A percentile compares a stretch with the other conserved stretches of the same genome.
These are phyloP conservation scores for Dryadomyces sulphureus DNA, from an alignment of 2,329 filamentous ascomycete species.

Conservation along the genomic window DNA sequence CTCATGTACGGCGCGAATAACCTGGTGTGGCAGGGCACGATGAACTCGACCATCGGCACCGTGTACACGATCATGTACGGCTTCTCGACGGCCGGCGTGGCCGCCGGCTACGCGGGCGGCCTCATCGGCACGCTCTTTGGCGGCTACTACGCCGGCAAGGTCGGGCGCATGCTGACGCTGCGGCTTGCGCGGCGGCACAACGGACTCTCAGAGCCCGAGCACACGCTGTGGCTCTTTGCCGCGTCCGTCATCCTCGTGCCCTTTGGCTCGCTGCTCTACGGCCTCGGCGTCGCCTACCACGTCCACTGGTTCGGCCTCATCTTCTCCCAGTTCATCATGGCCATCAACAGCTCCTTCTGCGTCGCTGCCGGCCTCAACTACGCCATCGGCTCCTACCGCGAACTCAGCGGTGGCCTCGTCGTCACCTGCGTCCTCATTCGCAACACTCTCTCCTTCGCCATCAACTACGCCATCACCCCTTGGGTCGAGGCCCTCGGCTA, in stretches of 20 bases:
- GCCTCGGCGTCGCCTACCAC: conserved; percentile 14
- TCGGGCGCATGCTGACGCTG: conserved; percentile 10
- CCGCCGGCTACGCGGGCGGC: conserved; percentile 15
- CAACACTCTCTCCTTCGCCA: conserved; percentile 24
- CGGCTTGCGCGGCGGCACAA: conserved; percentile 11
- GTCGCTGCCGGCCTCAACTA: conserved; percentile 15
- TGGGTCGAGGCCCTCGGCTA: conserved; percentile 21
- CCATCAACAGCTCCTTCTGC: conserved; percentile 15
- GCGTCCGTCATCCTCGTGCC: conserved; percentile 10
- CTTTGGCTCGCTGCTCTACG: conserved; percentile 11
- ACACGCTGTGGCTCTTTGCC: conserved; percentile 12
- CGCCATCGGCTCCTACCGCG: conserved; percentile 17
- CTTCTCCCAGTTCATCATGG: conserved; percentile 15
- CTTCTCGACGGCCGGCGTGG: conserved; percentile 15
- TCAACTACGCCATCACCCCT: conserved; percentile 20
- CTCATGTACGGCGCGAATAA: conserved; percentile 20
- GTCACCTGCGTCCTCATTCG: conserved; percentile 19
- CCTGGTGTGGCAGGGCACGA: conserved; percentile 17
- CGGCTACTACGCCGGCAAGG: conserved; percentile 14
- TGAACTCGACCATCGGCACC: conserved; percentile 18
- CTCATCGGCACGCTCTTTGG: conserved; percentile 10
- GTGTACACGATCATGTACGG: conserved; percentile 18
- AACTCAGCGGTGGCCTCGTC: conserved; percentile 16
- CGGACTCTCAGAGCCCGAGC: conserved; percentile 14
- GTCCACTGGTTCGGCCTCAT: conserved; percentile 19